These are phyloP conservation scores for Lecanicillium sp. DNA, from an alignment of 2,329 filamentous ascomycete species.

Conservation along the genomic window DNA sequence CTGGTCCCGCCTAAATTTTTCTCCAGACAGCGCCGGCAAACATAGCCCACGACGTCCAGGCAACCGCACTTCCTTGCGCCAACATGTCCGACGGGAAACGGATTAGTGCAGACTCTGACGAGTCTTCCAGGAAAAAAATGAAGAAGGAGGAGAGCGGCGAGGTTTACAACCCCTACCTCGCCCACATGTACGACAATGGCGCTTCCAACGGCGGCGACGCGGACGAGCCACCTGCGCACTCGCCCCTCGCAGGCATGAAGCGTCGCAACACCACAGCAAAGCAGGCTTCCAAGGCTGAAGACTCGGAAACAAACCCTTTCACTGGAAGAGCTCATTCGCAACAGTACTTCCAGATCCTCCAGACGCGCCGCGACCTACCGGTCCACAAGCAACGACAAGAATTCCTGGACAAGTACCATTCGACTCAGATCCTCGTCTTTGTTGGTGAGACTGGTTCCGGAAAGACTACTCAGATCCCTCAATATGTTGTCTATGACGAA, in stretches of 20 bases:
- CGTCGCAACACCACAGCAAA: constrained; percentile 73
- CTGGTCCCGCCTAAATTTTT: constrained; percentile 18
- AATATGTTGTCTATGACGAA: constrained; percentile 97
- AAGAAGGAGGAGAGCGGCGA: constrained; percentile 26
- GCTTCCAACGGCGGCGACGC: constrained; percentile 30
- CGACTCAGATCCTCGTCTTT: constrained; percentile 92
- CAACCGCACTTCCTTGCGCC: neutral
- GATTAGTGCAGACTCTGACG: constrained; percentile 34
- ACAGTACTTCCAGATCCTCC: constrained; percentile 84
- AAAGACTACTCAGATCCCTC: constrained; percentile 98
- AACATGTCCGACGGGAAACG: constrained; percentile 27
- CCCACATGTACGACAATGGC: constrained; percentile 66
- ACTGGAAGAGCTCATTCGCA: constrained; percentile 68
- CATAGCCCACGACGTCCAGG: too few species aligned
- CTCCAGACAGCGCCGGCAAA: neutral
- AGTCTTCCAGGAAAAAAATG: constrained; percentile 33
- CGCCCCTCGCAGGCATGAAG: constrained; percentile 57
- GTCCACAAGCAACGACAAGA: constrained; percentile 91
- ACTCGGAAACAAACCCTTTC: constrained; percentile 79
- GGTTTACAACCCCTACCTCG: constrained; percentile 75
- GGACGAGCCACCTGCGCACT: constrained; percentile 25
- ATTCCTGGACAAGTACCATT: constrained; percentile 88
- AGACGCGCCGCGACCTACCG: constrained; percentile 74
- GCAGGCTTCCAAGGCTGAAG: constrained; percentile 66
- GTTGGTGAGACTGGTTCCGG: constrained; percentile 98